A percentile compares a stretch with the other conserved stretches of the same genome.
Conservation (phyloP, 768 basidiomycete species). For the Aureoboletus auriporus region DNA sequence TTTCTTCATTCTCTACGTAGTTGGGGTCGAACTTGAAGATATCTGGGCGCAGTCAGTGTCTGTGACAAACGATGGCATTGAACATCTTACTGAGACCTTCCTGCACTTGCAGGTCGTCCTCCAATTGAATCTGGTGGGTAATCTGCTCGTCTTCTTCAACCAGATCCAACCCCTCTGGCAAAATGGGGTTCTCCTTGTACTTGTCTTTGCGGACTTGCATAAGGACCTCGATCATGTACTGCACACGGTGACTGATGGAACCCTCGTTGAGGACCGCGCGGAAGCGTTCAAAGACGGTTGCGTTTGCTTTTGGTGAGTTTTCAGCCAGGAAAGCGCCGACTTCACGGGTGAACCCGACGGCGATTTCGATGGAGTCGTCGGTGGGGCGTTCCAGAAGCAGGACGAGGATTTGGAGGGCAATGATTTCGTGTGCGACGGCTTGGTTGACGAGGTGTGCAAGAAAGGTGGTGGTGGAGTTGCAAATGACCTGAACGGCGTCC, state of each 20-base stretch:
- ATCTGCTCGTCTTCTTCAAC: slow-evolving; percentile 99
- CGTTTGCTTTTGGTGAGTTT: slow-evolving; percentile 91
- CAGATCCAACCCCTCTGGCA: slow-evolving; percentile 91
- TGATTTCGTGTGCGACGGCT: slow-evolving; percentile 87
- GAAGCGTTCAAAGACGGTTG: slow-evolving; percentile 95
- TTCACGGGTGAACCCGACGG: slow-evolving; percentile 96
- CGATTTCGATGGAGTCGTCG: slow-evolving; percentile 97
- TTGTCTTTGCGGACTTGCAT: slow-evolving; percentile 99
- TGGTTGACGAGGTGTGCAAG: slow-evolving; percentile 92
- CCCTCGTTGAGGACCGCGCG: slow-evolving; percentile 96
- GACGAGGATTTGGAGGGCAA: slow-evolving; percentile 92
- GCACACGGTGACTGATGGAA: slow-evolving; percentile 90
- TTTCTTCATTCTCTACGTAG: slow-evolving; percentile 87
- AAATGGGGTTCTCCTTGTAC: slow-evolving; percentile 96
- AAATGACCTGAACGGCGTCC: slow-evolving; percentile 63
- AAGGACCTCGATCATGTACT: slow-evolving; percentile 99
- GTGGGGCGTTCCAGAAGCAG: slow-evolving; percentile 95
- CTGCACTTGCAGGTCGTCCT: slow-evolving; percentile 91
- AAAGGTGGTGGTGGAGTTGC: slow-evolving; percentile 90
- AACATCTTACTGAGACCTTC: slow-evolving; percentile 82
- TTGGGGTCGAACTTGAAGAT: slow-evolving; percentile 93
- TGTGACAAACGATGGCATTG: not conserved
- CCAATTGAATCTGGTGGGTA: slow-evolving; percentile 87
- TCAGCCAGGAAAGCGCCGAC: slow-evolving; percentile 93
- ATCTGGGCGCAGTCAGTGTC: slow-evolving; percentile 46